Evolutionary conservation across 2,329 filamentous ascomycete genomes (phyloP).

Genomic region (Aschersonia sp.): DNA sequence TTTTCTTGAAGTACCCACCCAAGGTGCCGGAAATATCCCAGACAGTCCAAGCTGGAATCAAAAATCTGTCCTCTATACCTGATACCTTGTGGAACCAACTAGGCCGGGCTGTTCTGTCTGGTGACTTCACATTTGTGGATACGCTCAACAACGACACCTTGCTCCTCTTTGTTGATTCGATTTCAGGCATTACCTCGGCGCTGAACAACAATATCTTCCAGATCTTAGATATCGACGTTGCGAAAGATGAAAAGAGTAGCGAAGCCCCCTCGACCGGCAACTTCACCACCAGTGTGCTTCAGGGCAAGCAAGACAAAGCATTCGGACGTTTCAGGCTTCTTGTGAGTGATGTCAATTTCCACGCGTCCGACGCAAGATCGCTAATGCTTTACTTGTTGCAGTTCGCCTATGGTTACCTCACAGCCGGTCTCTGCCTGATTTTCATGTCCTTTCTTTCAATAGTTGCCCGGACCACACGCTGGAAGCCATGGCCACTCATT

Average conservation of each 20-base stretch:
- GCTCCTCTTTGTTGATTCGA: slow-evolving; percentile 2
- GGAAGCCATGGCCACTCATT: slow-evolving; percentile 17
- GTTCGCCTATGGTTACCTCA: slow-evolving; percentile 21
- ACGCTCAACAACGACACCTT: background rate
- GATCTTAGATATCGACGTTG: slow-evolving; percentile 17
- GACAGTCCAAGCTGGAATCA: slow-evolving; percentile 10
- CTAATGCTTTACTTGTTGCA: slow-evolving; percentile 4
- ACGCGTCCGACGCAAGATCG: background rate
- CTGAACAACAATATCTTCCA: slow-evolving; percentile 16
- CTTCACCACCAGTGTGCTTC: background rate
- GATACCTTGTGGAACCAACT: slow-evolving; percentile 13
- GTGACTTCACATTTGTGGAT: background rate
- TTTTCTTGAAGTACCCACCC: slow-evolving; percentile 14
- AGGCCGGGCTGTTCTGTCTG: background rate
- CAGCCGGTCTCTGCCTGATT: slow-evolving; percentile 15
- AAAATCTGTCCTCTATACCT: slow-evolving; percentile 13
- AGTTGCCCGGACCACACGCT: slow-evolving; percentile 14
- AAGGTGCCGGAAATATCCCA: slow-evolving; percentile 8
- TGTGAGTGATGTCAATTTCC: slow-evolving; percentile 10
- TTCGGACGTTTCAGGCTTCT: slow-evolving; percentile 13
- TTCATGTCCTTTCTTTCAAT: slow-evolving; percentile 17
- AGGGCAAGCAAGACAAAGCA: slow-evolving; percentile 7
- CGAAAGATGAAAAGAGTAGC: background rate
- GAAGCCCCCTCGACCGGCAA: background rate
- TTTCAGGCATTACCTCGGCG: slow-evolving; percentile 6